A percentile compares a stretch with the other conserved stretches of the same genome.
Conservation (phyloP, 495 filamentous ascomycete genomes). For the Xylaria nigripes region DNA sequence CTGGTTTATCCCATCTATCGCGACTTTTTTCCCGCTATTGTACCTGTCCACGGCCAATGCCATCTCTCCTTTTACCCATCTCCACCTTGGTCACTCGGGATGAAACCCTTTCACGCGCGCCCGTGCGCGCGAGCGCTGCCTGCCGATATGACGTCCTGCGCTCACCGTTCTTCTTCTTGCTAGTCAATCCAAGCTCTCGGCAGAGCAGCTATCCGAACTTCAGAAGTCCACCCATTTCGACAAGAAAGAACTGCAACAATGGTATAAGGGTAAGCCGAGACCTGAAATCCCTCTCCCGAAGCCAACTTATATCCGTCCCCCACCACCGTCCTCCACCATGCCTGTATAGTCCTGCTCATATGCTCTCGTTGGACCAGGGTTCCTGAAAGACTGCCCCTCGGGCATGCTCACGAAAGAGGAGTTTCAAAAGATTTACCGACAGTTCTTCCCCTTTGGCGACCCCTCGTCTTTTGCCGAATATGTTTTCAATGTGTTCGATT, state of each 20-base stretch:
- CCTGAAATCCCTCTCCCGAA: too few species aligned
- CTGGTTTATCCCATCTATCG: background rate
- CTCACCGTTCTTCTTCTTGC: background rate
- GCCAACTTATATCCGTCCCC: background rate
- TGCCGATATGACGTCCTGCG: background rate
- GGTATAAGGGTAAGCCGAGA: constrained; percentile 86
- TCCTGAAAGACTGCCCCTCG: constrained; percentile 94
- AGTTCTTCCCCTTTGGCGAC: constrained; percentile 98
- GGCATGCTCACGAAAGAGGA: constrained; percentile 95
- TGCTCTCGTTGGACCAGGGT: constrained; percentile 49
- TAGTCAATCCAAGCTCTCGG: constrained; percentile 90
- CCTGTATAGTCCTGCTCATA: constrained; percentile 2
- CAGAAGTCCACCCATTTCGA: constrained; percentile 97
- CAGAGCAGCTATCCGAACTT: constrained; percentile 87
- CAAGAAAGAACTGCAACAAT: constrained; percentile 99
- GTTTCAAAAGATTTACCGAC: constrained; percentile 98
- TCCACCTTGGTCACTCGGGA: background rate
- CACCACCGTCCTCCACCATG: too few species aligned
- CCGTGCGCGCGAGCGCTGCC: background rate
- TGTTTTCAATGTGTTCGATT: constrained; percentile 98
- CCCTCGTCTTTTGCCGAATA: constrained; percentile 96
- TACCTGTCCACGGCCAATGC: background rate
- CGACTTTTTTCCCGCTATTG: background rate
- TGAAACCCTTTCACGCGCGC: background rate
- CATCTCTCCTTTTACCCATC: background rate